Base-by-base conservation (phyloP, 108 stramenopile genomes). In the Pseudonitzschia delicatissima region DNA sequence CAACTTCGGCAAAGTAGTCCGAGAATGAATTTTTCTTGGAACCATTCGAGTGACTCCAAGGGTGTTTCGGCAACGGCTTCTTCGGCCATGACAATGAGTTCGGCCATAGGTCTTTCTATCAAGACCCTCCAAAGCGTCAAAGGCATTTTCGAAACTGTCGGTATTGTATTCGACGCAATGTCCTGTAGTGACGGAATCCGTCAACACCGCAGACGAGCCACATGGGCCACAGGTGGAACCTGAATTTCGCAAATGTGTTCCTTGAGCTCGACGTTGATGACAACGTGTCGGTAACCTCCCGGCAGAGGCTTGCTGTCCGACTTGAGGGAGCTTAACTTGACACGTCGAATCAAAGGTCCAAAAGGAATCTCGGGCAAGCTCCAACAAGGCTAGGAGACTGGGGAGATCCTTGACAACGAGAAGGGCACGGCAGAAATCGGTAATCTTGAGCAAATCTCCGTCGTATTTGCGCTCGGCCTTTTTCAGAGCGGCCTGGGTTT, bases 241-340 rank as follows among this genome's bases (percentile, higher is more conserved):
- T 88, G 87, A 75, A 93, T 93, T 69, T 93, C 92, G 62, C 92
- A 93, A 69, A 93, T 87, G 49, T 93, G 92, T 23, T 84, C 85
- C 66, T 93, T 93, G 62, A 93, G 49, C 63, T 88, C 86, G 9
- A 93, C 71, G 53, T 93, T 93, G 77, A 93, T 93, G 34, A 85
- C 88, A 63, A 88, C 90, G 64, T 93, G 88, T 26, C 91, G 74
- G 49, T 93, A 93, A 35, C 91, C 91, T 27, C 91, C 91, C 7
- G 87, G 77, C 55, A 83, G 79, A 55, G 88, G 33, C 33, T 67
- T 72, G 68, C 84, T 73, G 50, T 87, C 85, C 17, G 73, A 71
- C 63, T 88, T 87, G 37, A 93, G 70, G 0, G 83, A 78, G 13
- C 85, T 87, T 48, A 93, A 72, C 62, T 93, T 93, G 52, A 93